phyloP scores from a whole-genome alignment of 345 rosid species.

The Aquilaria malaccensis region DNA sequence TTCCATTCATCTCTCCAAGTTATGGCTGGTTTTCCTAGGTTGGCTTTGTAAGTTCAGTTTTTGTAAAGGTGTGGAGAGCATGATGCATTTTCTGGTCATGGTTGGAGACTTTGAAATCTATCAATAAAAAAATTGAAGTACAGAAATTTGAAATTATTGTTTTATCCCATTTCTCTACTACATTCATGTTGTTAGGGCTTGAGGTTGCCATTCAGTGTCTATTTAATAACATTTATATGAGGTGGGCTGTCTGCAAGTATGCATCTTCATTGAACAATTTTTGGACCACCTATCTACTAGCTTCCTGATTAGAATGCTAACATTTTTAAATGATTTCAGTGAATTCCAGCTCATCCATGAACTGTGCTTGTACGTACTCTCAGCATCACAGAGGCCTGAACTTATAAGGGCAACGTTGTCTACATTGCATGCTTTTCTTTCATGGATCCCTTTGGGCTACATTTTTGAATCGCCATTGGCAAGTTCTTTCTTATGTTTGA shows the following conservation, averaged over 20 bases:
- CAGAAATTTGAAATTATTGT: too few relatives aligned
- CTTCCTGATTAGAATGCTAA: slow-evolving; percentile 7
- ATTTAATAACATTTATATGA: neutral
- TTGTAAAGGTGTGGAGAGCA: too few relatives aligned
- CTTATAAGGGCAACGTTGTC: slow-evolving; percentile 91
- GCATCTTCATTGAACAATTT: neutral
- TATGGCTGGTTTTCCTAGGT: too few relatives aligned
- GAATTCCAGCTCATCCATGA: slow-evolving; percentile 99
- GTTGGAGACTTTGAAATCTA: too few relatives aligned
- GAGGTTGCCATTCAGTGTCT: neutral
- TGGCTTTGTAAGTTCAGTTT: too few relatives aligned
- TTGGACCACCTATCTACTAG: slow-evolving; percentile 3
- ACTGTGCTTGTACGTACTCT: slow-evolving; percentile 90
- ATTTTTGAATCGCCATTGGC: slow-evolving; percentile 98
- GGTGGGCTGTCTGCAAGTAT: neutral
- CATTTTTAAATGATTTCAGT: slow-evolving; percentile 43
- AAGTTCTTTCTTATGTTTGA: slow-evolving; percentile 18
- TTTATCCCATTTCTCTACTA: neutral
- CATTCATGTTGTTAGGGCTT: neutral
- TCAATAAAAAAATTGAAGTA: too few relatives aligned
- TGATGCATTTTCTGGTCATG: too few relatives aligned
- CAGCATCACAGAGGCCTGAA: slow-evolving; percentile 95
- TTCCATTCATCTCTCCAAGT: neutral
- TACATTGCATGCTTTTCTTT: slow-evolving; percentile 96
- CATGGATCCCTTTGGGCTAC: slow-evolving; percentile 99